Percentiles rank a stretch among this genome's conserved stretches.
These are phyloP conservation scores for Xylaria sp. DNA, from an alignment of 2,329 filamentous ascomycete species.

Conservation along the genomic window DNA sequence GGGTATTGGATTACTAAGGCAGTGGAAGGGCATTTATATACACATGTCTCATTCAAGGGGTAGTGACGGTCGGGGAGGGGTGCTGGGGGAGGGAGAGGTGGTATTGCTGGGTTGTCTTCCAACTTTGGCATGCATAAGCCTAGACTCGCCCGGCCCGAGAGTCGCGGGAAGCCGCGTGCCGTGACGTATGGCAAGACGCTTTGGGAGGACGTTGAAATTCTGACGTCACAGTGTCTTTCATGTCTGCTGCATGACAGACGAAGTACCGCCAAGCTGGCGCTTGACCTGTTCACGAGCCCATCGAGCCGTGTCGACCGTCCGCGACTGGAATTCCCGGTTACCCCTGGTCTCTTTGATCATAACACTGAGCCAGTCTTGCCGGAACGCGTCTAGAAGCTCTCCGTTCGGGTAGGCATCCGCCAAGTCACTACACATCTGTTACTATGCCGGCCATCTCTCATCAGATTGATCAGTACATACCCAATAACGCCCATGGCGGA, in stretches of 20 bases:
- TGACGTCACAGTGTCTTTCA: conserved; percentile 40
- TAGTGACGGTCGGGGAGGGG: conserved; percentile 16
- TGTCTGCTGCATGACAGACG: conserved; percentile 58
- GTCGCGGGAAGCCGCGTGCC: conserved; percentile 38
- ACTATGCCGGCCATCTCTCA: background rate
- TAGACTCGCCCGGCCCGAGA: conserved; percentile 33
- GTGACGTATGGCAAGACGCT: conserved; percentile 30
- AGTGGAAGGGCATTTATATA: conserved; percentile 42
- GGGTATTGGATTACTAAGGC: conserved; percentile 43
- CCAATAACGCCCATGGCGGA: conserved; percentile 98
- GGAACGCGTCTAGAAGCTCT: conserved; percentile 83
- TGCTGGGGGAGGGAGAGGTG: conserved; percentile 20
- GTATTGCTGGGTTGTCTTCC: conserved; percentile 40
- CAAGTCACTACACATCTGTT: conserved; percentile 71
- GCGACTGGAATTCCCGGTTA: conserved; percentile 82
- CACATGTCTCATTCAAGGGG: conserved; percentile 36
- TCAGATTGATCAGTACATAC: conserved; percentile 56
- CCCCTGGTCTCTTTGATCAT: conserved; percentile 92
- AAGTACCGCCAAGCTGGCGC: conserved; percentile 71
- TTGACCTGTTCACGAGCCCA: conserved; percentile 99
- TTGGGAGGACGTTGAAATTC: conserved; percentile 25
- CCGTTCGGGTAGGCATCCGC: conserved; percentile 93
- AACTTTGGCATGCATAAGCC: conserved; percentile 36
- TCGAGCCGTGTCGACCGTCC: conserved; percentile 91
- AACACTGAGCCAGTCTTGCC: conserved; percentile 84